These are phyloP conservation scores for Aspergillus fructus DNA, from an alignment of 2,329 filamentous ascomycete genomes.

Conservation along the genomic window DNA sequence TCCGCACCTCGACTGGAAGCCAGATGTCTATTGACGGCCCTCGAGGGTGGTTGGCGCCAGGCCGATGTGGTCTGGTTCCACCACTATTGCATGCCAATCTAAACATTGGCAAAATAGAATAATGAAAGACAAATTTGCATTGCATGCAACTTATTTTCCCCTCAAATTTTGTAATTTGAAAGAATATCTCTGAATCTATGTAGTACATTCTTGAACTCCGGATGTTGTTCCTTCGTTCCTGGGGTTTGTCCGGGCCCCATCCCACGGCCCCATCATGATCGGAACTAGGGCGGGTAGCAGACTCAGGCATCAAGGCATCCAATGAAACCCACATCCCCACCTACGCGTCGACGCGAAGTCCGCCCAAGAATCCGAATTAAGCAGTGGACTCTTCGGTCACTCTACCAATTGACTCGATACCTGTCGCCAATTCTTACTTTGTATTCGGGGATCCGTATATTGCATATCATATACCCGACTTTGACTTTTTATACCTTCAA, in stretches of 20 bases:
- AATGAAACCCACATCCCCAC: background rate
- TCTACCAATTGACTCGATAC: background rate
- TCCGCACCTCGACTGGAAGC: conserved; percentile 14
- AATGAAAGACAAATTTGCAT: conserved; percentile 17
- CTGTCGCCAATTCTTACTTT: background rate
- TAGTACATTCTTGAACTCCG: too few species aligned
- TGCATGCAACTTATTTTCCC: background rate
- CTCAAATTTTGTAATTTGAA: background rate
- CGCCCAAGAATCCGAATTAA: conserved; percentile 6
- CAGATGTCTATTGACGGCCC: conserved; percentile 11
- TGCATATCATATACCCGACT: background rate
- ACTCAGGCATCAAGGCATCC: conserved; percentile 9
- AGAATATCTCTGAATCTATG: background rate
- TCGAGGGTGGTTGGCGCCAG: conserved; percentile 2
- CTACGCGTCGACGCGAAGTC: conserved; percentile 26
- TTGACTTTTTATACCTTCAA: background rate
- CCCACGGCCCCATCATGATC: background rate
- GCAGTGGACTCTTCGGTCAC: background rate
- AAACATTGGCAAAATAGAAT: conserved; percentile 38
- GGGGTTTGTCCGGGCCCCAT: conserved; percentile 4
- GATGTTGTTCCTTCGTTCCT: background rate
- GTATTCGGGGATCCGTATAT: background rate
- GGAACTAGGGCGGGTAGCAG: background rate
- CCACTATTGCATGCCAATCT: conserved; percentile 31
- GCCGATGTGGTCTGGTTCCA: conserved; percentile 1